phyloP scores from a whole-genome alignment of 352 stramenopile genomes.

The Phytopythium vexans region DNA sequence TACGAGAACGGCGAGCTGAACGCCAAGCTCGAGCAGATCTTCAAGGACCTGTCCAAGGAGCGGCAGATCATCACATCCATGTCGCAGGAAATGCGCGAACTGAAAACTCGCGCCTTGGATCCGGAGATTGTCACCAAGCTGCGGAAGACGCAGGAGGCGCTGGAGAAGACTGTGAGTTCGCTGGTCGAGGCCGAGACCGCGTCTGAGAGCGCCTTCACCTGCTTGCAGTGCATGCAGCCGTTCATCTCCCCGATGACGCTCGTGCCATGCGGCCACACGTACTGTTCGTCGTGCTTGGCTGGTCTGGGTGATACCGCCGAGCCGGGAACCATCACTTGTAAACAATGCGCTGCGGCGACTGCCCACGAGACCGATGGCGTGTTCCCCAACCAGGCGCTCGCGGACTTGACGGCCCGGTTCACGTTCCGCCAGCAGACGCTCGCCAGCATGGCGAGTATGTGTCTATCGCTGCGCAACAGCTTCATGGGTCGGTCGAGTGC shows the following conservation, averaged over 20 bases:
- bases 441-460: conserved; percentile 60
- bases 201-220: conserved; percentile 76
- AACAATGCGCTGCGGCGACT: conserved; percentile 28
- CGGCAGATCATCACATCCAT: conserved; percentile 34
- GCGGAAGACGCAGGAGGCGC: conserved; percentile 53
- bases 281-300: conserved; percentile 50
- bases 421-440: conserved; percentile 73
- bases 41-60: conserved; percentile 32
- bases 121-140: conserved; percentile 48
- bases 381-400: conserved; percentile 67
- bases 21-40: conserved; percentile 33
- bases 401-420: conserved; percentile 69
- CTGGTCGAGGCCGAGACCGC: conserved; percentile 64
- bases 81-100: conserved; percentile 38
- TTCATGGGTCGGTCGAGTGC: conserved; percentile 29
- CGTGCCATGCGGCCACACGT: conserved; percentile 69
- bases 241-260: conserved; percentile 67
- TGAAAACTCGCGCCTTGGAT: conserved; percentile 48
- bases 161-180: conserved; percentile 64
- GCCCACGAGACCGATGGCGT: conserved; percentile 38
- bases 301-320: conserved; percentile 27
- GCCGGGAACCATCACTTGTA: conserved; percentile 52
- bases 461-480: conserved; percentile 60
- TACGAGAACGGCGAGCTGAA: conserved; percentile 62
- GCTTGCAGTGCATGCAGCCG: conserved; percentile 66